A percentile compares a stretch with the other conserved stretches of the same genome.
Conservation (phyloP, 129 eudicot genomes). For the Mikania micrantha region DNA sequence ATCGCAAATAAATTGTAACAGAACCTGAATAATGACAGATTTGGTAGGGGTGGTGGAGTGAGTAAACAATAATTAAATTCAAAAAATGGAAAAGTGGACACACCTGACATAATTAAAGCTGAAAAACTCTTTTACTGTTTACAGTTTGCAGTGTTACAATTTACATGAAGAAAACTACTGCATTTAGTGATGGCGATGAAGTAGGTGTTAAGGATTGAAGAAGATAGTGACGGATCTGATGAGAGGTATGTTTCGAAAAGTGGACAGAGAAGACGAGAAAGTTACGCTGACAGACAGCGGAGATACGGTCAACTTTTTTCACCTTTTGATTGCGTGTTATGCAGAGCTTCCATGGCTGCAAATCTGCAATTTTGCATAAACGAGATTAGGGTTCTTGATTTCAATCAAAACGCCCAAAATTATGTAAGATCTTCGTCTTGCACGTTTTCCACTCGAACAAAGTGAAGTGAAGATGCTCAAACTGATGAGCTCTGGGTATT, state of each 20-base stretch:
- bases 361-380: not conserved
- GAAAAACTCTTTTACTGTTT: slow-evolving; percentile 2
- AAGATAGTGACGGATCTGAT: slow-evolving; percentile 27
- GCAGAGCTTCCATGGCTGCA: not conserved
- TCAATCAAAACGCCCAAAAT: not conserved
- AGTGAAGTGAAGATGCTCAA: not conserved
- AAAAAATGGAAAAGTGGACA: not conserved
- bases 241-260: slow-evolving; percentile 29
- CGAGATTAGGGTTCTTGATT: slow-evolving; percentile 16
- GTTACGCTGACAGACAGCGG: slow-evolving; percentile 11
- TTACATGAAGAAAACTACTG: slow-evolving; percentile 6
- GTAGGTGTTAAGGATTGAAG: slow-evolving; percentile 20
- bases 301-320: slow-evolving; percentile 8
- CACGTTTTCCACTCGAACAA: not conserved
- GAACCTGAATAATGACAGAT: slow-evolving; percentile 21
- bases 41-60: slow-evolving; percentile 12
- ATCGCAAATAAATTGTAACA: slow-evolving; percentile 8
- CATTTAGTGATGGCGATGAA: slow-evolving; percentile 9
- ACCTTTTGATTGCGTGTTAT: slow-evolving; percentile 15
- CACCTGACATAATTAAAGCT: not conserved
- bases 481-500: too few relatives aligned
- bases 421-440: not conserved
- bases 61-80: slow-evolving; percentile 17
- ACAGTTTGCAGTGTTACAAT: slow-evolving; percentile 1
- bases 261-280: slow-evolving; percentile 14